Base-by-base conservation (phyloP, 1,284 basidiomycete genomes). In the Sphagnurus paluster region DNA sequence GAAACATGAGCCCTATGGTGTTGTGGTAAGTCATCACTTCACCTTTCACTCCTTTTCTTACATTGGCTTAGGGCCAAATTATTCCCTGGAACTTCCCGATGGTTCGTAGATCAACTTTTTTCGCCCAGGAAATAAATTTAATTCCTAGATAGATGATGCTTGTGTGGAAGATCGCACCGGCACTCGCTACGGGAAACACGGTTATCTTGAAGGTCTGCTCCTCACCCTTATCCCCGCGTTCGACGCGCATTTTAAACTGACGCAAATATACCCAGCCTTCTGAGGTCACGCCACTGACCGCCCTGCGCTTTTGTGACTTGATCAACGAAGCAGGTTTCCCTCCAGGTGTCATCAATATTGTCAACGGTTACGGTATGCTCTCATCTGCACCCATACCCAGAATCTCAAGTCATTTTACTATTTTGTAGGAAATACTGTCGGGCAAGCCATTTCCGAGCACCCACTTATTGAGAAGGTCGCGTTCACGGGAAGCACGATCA, bases 1-100 rank as follows among this genome's bases (percentile, higher is more conserved):
- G 14, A 76, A 82, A 24, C 89, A 92, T 63, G 93, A 96, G 69
- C 92, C 93, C n/a, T 85, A 91, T 57, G 93, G 93, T 56, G 92
- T 95, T 49, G 78, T 81, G 19, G 70, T 68, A 48, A 16, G 64
- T 56, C 30, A 8, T 3, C 17, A 32, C 19, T 7, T 10, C 1
- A 19, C 26, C 10, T 19, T 39, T 11, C 5, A 11, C 8, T 23
- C 13, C 21, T 3, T 33, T 24, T 19, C 20, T 20, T 11, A 46
- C 7, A 72, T 14, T 24, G 10, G 11, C 25, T 35, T 7, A 67
- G 59, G 80, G 84, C 39, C 86, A 88, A 71, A 90, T 91, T 64
- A 87, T 90, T 51, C 85, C 84, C 14, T 88, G 86, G 78, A 75
- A 71, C 62, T 66, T 59, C 62, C 61, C 64, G 14, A 23, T 84